Base-by-base conservation (phyloP, 768 basidiomycete genomes). In the Phallus indusiatus region DNA sequence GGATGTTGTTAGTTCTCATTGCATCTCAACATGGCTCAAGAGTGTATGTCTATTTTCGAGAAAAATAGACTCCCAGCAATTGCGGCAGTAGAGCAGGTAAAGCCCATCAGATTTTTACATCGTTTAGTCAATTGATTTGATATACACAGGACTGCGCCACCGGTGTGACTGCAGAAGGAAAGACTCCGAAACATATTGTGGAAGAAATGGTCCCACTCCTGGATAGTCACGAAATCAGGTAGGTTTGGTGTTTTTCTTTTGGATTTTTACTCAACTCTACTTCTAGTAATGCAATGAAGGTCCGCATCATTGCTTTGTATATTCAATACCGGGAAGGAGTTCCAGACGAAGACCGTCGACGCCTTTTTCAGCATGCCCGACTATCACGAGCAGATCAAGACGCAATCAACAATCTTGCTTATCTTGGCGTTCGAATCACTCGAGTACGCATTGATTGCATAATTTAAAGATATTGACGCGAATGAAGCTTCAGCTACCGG, bases 121-220 rank as follows among this genome's bases (percentile, higher is more conserved):
- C 12, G 17, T 18, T 37, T 20, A 35, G n/a, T 9, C 28, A 21
- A 36, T 63, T 10, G 52, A 37, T 60, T 33, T 3, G 0, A 10
- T 22, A 47, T 17, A 18, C 16, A n/a, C 64, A 98, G 92, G 88
- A 86, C 70, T 98, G 94, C 65, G 89, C 96, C 1, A 99, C 96
- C 4, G 95, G 95, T 14, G 66, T 88, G 36, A 97, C 90, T 6
- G 76, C 88, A 0, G 92, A 97, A 65, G 94, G 94, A 1, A 97
- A 96, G 74, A 78, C 83, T n/a, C 96, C 96, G 1, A 97, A 96
- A 70, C 83, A 81, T 0, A 74, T 99, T 2, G 94, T 99, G 1
- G 96, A 98, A 69, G 94, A 99, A 70, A 98, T 99, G 96, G 94
- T 99, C 0, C 95, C 96, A 0, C 73, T 99, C 33, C 78, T 99